Evolutionary conservation across 208 protist genomes (phyloP).

Genomic region (Entamoeba dispar): DNA sequence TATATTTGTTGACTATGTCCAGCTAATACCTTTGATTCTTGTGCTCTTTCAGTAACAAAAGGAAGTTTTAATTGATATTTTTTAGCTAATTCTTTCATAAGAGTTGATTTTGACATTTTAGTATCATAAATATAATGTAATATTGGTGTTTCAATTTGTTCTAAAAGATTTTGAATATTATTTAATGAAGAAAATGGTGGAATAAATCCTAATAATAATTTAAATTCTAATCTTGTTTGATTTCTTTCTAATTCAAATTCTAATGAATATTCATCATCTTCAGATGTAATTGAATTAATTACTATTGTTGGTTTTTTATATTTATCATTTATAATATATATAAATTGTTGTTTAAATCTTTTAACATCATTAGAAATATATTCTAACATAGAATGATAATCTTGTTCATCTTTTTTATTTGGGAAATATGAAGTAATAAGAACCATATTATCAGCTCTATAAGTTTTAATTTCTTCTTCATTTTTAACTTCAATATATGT

Average conservation of each 20-base stretch:
- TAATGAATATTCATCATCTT: neutral
- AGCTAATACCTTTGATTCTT: neutral
- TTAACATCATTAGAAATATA: neutral
- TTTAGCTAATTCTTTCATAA: neutral
- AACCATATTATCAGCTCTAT: neutral
- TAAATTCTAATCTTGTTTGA: neutral
- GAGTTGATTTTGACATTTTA: neutral
- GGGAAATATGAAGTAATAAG: neutral
- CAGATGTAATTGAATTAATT: neutral
- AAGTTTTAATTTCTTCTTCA: neutral
- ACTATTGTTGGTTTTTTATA: neutral
- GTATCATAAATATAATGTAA: neutral
- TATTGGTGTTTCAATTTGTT: neutral
- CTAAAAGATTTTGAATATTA: neutral
- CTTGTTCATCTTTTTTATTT: neutral
- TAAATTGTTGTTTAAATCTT: neutral
- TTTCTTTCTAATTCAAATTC: neutral
- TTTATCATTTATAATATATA: neutral
- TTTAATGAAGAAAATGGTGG: neutral
- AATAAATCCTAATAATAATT: neutral
- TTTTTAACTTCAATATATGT: neutral
- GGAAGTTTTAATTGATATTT: neutral
- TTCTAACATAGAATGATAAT: neutral
- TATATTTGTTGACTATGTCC: neutral
- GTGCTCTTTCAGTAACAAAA: neutral